Evolutionary conservation across 1,139 yeast genomes (phyloP).

Genomic region (Kodamaea arcana): DNA sequence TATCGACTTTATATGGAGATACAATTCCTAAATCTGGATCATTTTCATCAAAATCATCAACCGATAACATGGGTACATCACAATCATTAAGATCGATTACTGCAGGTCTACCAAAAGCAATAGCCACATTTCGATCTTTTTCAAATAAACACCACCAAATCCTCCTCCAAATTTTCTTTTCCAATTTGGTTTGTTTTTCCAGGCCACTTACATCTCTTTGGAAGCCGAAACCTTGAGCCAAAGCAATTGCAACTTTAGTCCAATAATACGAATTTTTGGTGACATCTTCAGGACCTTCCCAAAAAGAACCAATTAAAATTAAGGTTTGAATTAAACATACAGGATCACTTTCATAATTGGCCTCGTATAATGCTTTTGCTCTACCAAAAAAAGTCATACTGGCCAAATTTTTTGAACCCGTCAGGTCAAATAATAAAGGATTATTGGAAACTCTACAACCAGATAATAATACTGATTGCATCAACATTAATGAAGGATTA

Average conservation of each 20-base stretch:
- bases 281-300: constrained; percentile 80
- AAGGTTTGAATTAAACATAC: constrained; percentile 62
- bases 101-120: constrained; percentile 74
- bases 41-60: constrained; percentile 61
- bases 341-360: constrained; percentile 70
- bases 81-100: constrained; percentile 70
- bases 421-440: constrained; percentile 52
- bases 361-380: constrained; percentile 73
- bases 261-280: constrained; percentile 73
- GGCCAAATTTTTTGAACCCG: constrained; percentile 56
- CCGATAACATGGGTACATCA: constrained; percentile 69
- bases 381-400: constrained; percentile 67
- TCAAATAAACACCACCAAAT: constrained; percentile 81
- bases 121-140: constrained; percentile 68
- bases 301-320: constrained; percentile 61
- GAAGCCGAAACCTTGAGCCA: constrained; percentile 79
- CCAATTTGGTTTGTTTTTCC: constrained; percentile 29
- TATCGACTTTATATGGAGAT: constrained; percentile 45
- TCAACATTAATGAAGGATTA: constrained; percentile 63
- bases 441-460: constrained; percentile 63
- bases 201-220: constrained; percentile 50
- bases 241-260: constrained; percentile 68
- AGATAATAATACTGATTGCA: constrained; percentile 66
- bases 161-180: constrained; percentile 61
- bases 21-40: constrained; percentile 44